phyloP scores from a whole-genome alignment of 805 yeast species.

The Hanseniaspora lachancei region DNA sequence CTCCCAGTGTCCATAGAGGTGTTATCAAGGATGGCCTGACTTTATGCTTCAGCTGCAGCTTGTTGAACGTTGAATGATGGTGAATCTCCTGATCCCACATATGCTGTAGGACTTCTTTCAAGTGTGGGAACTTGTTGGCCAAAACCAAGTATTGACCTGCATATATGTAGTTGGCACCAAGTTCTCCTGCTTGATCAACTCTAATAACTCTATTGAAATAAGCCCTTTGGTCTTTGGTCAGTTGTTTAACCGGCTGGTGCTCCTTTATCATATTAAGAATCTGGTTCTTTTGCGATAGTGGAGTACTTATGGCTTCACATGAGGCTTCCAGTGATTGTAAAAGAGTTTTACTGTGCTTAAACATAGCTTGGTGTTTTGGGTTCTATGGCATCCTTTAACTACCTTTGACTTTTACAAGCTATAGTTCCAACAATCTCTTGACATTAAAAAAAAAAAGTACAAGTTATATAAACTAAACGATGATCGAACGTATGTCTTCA shows the following conservation, averaged over 20 bases:
- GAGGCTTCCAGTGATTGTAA: background rate
- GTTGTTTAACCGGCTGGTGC: slow-evolving; percentile 17
- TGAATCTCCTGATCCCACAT: slow-evolving; percentile 98
- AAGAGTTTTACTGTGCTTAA: background rate
- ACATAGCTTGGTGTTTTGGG: background rate
- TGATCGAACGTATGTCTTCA: too few species aligned
- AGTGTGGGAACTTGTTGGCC: slow-evolving; percentile 53
- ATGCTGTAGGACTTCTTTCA: slow-evolving; percentile 70
- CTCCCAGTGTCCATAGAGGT: slow-evolving; percentile 89
- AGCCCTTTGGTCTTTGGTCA: slow-evolving; percentile 47
- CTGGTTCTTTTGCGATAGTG: background rate
- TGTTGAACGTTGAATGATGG: slow-evolving; percentile 76
- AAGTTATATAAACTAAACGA: too few species aligned
- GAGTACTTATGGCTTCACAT: slow-evolving; percentile 1
- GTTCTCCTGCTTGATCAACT: slow-evolving; percentile 96
- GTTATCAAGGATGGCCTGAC: slow-evolving; percentile 87
- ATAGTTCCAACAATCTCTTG: too few species aligned
- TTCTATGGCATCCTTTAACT: background rate
- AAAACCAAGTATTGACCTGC: slow-evolving; percentile 77
- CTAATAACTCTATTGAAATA: slow-evolving; percentile 63
- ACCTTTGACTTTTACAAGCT: background rate
- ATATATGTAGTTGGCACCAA: slow-evolving; percentile 89
- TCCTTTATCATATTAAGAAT: slow-evolving; percentile 7
- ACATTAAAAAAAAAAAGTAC: too few species aligned
- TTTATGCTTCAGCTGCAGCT: slow-evolving; percentile 57